phyloP scores from a whole-genome alignment of 305 asterid species.

The Solanum hybrid region DNA sequence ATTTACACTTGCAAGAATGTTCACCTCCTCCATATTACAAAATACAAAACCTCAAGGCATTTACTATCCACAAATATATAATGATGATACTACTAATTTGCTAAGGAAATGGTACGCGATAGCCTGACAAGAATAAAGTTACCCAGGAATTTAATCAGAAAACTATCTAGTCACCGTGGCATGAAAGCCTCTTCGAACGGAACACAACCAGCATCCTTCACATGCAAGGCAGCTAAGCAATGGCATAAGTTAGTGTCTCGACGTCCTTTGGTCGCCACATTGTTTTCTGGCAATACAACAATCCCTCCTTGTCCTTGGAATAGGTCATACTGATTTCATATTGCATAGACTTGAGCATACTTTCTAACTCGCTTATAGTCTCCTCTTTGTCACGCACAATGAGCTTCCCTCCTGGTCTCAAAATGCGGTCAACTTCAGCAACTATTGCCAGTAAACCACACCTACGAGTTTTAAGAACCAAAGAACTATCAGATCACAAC shows the following conservation, averaged over 20 bases:
- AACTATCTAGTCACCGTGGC: not conserved
- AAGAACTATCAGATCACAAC: not conserved
- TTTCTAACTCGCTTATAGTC: conserved; percentile 27
- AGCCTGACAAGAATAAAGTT: conserved; percentile 7
- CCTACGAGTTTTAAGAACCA: conserved; percentile 11
- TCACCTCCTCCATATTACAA: conserved; percentile 1
- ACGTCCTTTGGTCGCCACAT: conserved; percentile 36
- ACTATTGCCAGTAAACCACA: conserved; percentile 30
- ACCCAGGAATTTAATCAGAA: not conserved
- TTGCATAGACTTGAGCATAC: conserved; percentile 27
- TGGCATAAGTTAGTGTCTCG: conserved; percentile 26
- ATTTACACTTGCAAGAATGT: not conserved
- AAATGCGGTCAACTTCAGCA: conserved; percentile 38
- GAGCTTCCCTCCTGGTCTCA: conserved; percentile 40
- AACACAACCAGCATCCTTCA: not conserved
- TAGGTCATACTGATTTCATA: conserved; percentile 38
- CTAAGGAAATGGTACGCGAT: not conserved
- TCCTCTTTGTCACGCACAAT: conserved; percentile 32
- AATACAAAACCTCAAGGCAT: not conserved
- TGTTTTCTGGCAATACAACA: conserved; percentile 35
- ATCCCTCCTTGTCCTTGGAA: conserved; percentile 36
- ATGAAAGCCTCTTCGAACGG: not conserved
- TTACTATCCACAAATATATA: not conserved
- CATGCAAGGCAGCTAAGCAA: conserved; percentile 12
- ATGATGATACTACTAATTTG: not conserved